Evolutionary conservation across 129 eudicot genomes (phyloP).

Genomic region (Glebionis coronaria): DNA sequence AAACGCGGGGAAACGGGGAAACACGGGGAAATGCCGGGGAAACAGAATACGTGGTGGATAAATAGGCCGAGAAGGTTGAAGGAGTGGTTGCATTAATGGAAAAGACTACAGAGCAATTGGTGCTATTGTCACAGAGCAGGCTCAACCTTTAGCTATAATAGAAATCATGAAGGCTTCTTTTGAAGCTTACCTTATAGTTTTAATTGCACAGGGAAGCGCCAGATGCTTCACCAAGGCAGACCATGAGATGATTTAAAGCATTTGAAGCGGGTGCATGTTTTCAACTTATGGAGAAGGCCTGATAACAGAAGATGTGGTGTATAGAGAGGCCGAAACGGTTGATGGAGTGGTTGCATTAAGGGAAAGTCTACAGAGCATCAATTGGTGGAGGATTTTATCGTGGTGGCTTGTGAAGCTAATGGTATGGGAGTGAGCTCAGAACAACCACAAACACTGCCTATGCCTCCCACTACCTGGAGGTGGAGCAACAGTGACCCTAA

Average conservation of each 20-base stretch:
- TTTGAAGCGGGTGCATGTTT: conserved; percentile 58
- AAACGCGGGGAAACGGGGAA: no score
- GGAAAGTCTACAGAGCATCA: conserved; percentile 77
- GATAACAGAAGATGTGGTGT: conserved; percentile 53
- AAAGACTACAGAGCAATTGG: no score
- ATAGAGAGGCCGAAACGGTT: conserved; percentile 58
- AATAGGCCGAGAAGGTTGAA: no score
- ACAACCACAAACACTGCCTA: no score
- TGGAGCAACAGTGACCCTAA: conserved; percentile 86
- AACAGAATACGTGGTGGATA: no score
- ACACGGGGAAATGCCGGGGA: no score
- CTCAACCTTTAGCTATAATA: conserved; percentile 61
- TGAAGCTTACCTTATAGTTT: conserved; percentile 75
- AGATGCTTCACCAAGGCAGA: conserved; percentile 50
- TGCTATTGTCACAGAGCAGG: conserved; percentile 63
- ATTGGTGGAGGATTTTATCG: conserved; percentile 74
- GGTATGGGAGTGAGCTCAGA: no score
- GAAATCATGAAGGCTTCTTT: conserved; percentile 88
- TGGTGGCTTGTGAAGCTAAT: conserved; percentile 63
- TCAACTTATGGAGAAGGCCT: no score
- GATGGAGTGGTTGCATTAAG: conserved; percentile 75
- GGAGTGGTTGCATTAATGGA: no score
- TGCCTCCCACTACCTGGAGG: conserved; percentile 75
- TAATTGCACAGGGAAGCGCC: conserved; percentile 74
- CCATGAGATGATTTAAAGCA: conserved; percentile 50